Evolutionary conservation across 331 rosid genomes (phyloP), one percentile per base, ranked within the genome.

Genomic region (Ulmus americana): DNA sequence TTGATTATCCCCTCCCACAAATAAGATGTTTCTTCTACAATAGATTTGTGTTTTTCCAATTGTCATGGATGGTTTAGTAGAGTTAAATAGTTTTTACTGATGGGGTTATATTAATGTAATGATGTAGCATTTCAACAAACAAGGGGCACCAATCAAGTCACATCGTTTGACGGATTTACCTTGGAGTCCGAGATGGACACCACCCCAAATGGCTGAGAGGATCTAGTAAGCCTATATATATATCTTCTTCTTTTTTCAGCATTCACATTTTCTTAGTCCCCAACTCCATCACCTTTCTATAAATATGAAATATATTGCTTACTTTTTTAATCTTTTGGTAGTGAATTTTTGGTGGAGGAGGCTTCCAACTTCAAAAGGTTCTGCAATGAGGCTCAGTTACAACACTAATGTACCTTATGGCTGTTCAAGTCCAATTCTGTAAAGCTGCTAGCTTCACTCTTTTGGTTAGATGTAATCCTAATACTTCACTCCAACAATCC

Each of bases 171-270:
- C 74, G 7, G 88, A 87, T 39, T 90, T 72, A 65, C 97, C 94
- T 14, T 90, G 90, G 88, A 90, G 97, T 75, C 97, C 97, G 5
- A 85, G 97, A 82, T 90, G 97, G 97, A 95, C 87, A 72, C 61
- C 59, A 55, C 59, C 77, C 6, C 74, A 10, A 57, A 90, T 90
- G 95, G 85, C 94, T 48, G 97, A 83, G 65, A 83, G 90, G 45
- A 81, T 85, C 49, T 76, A 57, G 97, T 90, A 73, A 85, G 95
- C 79, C 40, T 28, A 14, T 73, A 38, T 38, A 6, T 43, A 20
- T 40, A 12, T 28, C 14, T 1, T 5, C 14, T n/a, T 18, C 13
- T 14, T 5, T 5, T 7, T 0, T 42, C 4, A 20, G 1, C 16
- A 14, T 48, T 9, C 39, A 56, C 20, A 1, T 44, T 16, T 62